Evolutionary conservation across 2,329 filamentous ascomycete genomes (phyloP).

Genomic region (Thielaviopsis populi): DNA sequence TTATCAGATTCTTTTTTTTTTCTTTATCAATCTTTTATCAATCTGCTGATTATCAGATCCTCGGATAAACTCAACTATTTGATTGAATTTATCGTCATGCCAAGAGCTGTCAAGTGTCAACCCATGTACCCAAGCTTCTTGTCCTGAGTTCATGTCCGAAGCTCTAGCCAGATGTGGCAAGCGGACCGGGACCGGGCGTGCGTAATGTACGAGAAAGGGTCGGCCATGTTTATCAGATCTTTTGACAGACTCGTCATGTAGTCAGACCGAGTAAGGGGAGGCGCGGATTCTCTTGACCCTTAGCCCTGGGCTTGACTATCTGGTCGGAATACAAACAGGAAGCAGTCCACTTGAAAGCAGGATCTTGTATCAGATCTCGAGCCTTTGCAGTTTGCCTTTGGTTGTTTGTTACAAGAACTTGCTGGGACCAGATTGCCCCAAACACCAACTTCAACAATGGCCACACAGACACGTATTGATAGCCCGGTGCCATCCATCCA

Average conservation of each 20-base stretch:
- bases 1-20: background rate
- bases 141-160: background rate
- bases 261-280: background rate
- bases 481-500: constrained; percentile 22
- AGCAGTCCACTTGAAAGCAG: background rate
- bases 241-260: background rate
- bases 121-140: background rate
- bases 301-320: background rate
- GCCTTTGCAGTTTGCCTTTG: background rate
- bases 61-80: constrained; percentile 6
- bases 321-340: background rate
- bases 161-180: background rate
- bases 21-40: constrained; percentile 7
- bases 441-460: constrained; percentile 6
- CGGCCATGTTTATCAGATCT: background rate
- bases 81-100: constrained; percentile 5
- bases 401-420: background rate
- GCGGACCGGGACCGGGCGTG: background rate
- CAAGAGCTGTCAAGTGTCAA: background rate
- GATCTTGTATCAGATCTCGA: background rate
- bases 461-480: constrained; percentile 18
- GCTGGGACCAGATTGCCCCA: background rate
- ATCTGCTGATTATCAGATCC: constrained; percentile 10
- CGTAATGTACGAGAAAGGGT: background rate
- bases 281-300: background rate